Percentiles rank a stretch among this genome's conserved stretches.
phyloP scores from a whole-genome alignment of 805 yeast genomes.

The Wickerhamiella shivajii region DNA sequence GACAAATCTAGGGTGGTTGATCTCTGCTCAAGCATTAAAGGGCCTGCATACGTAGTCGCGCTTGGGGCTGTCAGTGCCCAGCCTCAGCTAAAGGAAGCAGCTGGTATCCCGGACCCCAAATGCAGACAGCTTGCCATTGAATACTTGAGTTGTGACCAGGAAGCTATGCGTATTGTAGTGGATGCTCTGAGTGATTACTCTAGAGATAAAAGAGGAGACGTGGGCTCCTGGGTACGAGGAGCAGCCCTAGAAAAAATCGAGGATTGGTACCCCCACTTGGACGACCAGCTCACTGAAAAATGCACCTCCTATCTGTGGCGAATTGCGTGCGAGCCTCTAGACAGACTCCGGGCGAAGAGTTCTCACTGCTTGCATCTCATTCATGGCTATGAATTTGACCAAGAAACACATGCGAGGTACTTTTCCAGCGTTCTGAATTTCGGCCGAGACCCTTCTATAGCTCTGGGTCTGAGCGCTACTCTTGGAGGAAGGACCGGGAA shows the following conservation, averaged over 20 bases:
- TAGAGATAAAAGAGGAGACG: conserved; percentile 71
- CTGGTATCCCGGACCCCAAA: conserved; percentile 10
- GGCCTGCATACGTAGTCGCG: too few relatives aligned
- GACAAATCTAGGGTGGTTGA: too few relatives aligned
- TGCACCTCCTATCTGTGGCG: conserved; percentile 30
- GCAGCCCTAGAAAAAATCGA: conserved; percentile 33
- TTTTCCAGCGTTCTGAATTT: not conserved
- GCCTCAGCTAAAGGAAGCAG: conserved; percentile 3
- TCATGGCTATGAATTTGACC: conserved; percentile 3
- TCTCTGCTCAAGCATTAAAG: too few relatives aligned
- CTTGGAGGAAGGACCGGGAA: conserved; percentile 11
- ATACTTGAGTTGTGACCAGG: not conserved
- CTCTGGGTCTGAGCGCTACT: conserved; percentile 13
- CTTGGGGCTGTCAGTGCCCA: too few relatives aligned
- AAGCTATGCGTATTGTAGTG: conserved; percentile 16
- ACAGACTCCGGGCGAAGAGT: conserved; percentile 30
- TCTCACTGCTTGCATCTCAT: not conserved
- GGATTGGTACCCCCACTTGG: conserved; percentile 10
- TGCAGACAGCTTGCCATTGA: conserved; percentile 13
- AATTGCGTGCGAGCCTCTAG: conserved; percentile 50
- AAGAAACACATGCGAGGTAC: conserved; percentile 1
- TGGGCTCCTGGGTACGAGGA: conserved; percentile 61
- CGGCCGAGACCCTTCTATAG: not conserved
- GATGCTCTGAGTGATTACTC: conserved; percentile 60
- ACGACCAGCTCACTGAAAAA: conserved; percentile 8